Conservation (phyloP, 495 filamentous ascomycete species). For the Xylaria grammica region DNA sequence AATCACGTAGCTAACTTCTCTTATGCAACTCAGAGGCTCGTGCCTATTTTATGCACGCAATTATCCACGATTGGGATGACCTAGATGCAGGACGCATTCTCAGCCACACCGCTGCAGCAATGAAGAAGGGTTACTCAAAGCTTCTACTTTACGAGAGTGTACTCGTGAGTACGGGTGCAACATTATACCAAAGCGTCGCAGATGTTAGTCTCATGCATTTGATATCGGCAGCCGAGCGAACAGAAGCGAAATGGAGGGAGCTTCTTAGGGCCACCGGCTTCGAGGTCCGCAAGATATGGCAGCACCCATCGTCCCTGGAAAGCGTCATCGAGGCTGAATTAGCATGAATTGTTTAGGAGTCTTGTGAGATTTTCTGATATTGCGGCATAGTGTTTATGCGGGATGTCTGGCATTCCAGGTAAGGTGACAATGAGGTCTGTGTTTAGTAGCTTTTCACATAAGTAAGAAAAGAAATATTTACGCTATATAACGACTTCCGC, state of each 20-base stretch:
- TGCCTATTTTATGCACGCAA: conserved; percentile 45
- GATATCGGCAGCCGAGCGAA: conserved; percentile 40
- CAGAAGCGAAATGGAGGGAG: conserved; percentile 39
- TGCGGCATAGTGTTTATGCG: no score
- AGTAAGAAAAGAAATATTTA: no score
- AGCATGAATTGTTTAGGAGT: not conserved
- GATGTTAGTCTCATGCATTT: conserved; percentile 54
- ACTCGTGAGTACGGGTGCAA: conserved; percentile 17
- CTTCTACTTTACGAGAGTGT: conserved; percentile 28
- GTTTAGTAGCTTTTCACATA: no score
- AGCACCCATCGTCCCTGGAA: conserved; percentile 19
- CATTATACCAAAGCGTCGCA: conserved; percentile 36
- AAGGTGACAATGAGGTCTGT: no score
- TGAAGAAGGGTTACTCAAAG: conserved; percentile 22
- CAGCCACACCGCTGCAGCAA: conserved; percentile 13
- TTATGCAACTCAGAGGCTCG: conserved; percentile 34
- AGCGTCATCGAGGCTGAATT: conserved; percentile 25
- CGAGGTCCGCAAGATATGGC: conserved; percentile 43
- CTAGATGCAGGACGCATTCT: conserved; percentile 15
- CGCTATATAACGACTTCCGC: no score
- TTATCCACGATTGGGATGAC: conserved; percentile 52
- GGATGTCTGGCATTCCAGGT: no score
- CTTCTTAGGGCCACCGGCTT: conserved; percentile 45
- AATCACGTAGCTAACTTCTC: not conserved
- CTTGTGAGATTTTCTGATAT: no score